Percentiles rank a stretch among this genome's conserved stretches.
phyloP scores from a whole-genome alignment of 768 basidiomycete genomes.

The Tricholoma saponaceum region DNA sequence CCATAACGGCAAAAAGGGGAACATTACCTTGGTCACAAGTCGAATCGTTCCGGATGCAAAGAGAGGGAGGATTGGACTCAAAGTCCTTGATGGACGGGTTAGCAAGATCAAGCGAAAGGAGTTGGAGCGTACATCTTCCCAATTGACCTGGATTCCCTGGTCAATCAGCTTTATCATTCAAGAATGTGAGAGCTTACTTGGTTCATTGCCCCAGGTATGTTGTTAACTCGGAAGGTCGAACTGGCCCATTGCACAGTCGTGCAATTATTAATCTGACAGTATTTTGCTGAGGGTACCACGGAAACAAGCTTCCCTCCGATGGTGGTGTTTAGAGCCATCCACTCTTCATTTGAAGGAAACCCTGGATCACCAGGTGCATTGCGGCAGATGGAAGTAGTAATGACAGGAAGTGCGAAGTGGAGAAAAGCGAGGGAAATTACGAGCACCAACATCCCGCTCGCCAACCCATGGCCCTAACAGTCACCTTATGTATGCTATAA shows the following conservation, averaged over 20 bases:
- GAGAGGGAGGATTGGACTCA: constrained; percentile 19
- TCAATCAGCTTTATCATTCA: neutral
- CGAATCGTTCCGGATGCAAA: constrained; percentile 17
- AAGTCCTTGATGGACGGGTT: constrained; percentile 15
- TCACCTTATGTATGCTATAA: neutral
- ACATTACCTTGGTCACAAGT: constrained; percentile 26
- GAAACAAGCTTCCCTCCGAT: constrained; percentile 18
- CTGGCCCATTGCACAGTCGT: constrained; percentile 12
- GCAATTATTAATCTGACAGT: constrained; percentile 10
- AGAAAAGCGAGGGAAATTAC: neutral
- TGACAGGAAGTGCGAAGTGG: neutral
- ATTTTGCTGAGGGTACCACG: constrained; percentile 19
- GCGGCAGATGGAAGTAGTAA: constrained; percentile 8
- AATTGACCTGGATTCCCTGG: neutral
- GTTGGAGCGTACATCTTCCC: neutral
- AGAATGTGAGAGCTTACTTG: constrained; percentile 6
- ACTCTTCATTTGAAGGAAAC: constrained; percentile 15
- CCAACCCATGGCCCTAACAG: neutral
- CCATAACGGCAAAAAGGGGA: constrained; percentile 24
- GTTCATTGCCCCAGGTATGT: constrained; percentile 17
- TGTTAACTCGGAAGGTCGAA: constrained; percentile 11
- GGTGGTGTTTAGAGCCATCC: constrained; percentile 17
- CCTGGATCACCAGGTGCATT: constrained; percentile 18
- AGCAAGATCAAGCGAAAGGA: neutral
- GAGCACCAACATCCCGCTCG: neutral